phyloP scores from a whole-genome alignment of 139 green algal species.

The Haematococcus lacustris region DNA sequence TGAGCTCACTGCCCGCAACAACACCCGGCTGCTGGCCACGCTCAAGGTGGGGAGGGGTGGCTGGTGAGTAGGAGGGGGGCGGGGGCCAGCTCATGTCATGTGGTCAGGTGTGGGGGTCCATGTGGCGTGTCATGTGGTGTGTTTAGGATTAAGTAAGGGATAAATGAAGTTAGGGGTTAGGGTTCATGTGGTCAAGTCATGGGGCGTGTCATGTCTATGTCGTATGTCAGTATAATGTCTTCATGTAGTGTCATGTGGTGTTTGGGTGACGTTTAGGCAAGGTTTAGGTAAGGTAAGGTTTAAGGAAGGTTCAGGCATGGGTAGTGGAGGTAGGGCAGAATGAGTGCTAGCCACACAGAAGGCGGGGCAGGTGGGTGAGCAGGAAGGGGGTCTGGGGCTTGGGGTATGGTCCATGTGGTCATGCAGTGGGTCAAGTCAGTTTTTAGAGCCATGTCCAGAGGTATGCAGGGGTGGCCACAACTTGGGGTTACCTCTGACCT shows the following conservation, averaged over 20 bases:
- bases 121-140: not conserved
- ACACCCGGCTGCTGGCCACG: constrained; percentile 24
- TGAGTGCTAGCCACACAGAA: not conserved
- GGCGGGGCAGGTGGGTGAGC: not conserved
- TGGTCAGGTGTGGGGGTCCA: not conserved
- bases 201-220: not conserved
- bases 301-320: no score
- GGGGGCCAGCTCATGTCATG: not conserved
- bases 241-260: not conserved
- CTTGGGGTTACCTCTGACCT: not conserved
- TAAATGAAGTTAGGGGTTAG: not conserved
- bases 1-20: constrained; percentile 40
- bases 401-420: not conserved
- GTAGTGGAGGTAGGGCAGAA: not conserved
- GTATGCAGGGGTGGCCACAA: not conserved
- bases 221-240: not conserved
- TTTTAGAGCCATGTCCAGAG: not conserved
- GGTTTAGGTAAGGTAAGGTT: no score
- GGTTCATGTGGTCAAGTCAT: not conserved
- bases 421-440: not conserved
- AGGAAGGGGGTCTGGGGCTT: not conserved
- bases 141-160: not conserved
- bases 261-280: no score
- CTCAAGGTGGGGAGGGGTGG: constrained; percentile 10
- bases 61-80: no score